A percentile compares a stretch with the other conserved stretches of the same genome.
These are phyloP conservation scores for Schoenoplectus triqueter DNA, from an alignment of 202 grass and related monocot species.

Conservation along the genomic window DNA sequence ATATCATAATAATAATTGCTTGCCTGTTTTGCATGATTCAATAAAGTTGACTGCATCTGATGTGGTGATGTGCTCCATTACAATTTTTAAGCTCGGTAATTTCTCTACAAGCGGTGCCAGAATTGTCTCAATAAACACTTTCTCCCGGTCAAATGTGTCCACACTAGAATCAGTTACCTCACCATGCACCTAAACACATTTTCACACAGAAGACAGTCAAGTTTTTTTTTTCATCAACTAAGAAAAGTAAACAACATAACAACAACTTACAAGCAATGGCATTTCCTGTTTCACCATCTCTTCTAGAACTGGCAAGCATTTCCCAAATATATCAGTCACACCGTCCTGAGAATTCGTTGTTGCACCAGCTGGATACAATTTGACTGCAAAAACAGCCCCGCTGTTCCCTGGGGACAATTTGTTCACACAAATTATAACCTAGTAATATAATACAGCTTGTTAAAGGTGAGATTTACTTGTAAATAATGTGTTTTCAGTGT, in stretches of 20 bases:
- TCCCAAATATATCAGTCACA: conserved; percentile 78
- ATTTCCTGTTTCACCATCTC: conserved; percentile 82
- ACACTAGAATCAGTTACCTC: conserved; percentile 77
- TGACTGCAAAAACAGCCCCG: conserved; percentile 74
- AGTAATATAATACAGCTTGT: background rate
- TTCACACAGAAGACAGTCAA: background rate
- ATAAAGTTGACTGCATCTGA: conserved; percentile 84
- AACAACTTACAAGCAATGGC: conserved; percentile 86
- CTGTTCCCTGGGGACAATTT: conserved; percentile 59
- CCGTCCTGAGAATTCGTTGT: conserved; percentile 97
- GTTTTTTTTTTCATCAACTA: background rate
- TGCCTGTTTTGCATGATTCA: conserved; percentile 84
- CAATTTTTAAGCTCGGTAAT: conserved; percentile 68
- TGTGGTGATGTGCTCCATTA: conserved; percentile 98
- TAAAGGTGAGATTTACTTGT: background rate
- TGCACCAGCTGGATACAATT: conserved; percentile 91
- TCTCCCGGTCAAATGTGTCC: conserved; percentile 82
- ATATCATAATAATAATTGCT: conserved; percentile 23
- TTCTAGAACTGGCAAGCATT: conserved; percentile 82
- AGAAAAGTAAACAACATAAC: background rate
- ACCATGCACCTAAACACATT: conserved; percentile 62
- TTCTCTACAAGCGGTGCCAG: conserved; percentile 66
- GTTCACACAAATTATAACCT: conserved; percentile 40
- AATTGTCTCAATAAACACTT: conserved; percentile 75
- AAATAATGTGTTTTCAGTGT: background rate